phyloP scores from a whole-genome alignment of 2,329 filamentous ascomycete genomes.

The Phyllosticta capitalensis region DNA sequence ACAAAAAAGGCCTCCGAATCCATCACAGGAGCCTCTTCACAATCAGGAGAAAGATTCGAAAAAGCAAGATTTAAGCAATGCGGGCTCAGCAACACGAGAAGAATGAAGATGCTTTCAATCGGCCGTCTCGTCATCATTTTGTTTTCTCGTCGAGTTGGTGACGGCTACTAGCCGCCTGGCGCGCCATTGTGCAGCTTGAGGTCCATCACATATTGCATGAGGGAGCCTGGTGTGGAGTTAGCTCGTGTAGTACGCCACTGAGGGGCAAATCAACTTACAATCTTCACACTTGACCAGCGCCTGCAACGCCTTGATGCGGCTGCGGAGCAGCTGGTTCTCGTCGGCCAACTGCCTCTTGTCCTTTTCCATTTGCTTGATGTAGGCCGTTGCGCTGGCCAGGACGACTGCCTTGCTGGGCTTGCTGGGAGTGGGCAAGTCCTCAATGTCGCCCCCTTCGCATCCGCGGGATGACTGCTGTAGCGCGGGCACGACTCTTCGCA shows the following conservation, averaged over 20 bases:
- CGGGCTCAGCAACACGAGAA: not conserved
- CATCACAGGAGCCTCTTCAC: not conserved
- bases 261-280: no score
- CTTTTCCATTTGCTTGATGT: slow-evolving; percentile 38
- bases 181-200: slow-evolving; percentile 19
- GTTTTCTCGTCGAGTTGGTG: not conserved
- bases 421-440: slow-evolving; percentile 32
- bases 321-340: slow-evolving; percentile 29
- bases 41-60: slow-evolving; percentile 1
- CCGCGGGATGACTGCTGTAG: slow-evolving; percentile 28
- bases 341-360: slow-evolving; percentile 31
- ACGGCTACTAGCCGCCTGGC: slow-evolving; percentile 1
- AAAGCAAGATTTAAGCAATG: not conserved
- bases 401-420: slow-evolving; percentile 39
- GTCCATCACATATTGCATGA: slow-evolving; percentile 35
- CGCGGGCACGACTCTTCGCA: slow-evolving; percentile 30
- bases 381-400: slow-evolving; percentile 35
- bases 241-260: no score
- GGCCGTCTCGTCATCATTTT: not conserved
- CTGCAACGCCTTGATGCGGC: slow-evolving; percentile 34
- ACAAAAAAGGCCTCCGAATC: not conserved
- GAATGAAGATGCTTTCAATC: not conserved
- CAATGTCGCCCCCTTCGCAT: slow-evolving; percentile 29
- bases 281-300: slow-evolving; percentile 38
- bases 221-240: not conserved